Conservation (phyloP, 495 filamentous ascomycete genomes). For the Podospora appendiculata region DNA sequence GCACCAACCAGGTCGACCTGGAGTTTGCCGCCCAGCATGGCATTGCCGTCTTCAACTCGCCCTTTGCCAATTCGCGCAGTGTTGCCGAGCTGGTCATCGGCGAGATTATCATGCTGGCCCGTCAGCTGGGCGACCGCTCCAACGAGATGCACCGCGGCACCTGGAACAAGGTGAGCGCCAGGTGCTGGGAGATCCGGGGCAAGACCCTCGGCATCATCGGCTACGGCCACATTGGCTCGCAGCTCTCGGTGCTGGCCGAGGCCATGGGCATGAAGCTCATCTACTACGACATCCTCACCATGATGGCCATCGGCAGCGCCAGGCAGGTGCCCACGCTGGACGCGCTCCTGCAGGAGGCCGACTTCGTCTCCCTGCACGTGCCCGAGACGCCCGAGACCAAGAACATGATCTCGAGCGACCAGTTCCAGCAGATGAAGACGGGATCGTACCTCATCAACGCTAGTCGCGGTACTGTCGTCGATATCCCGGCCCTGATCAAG, state of each 20-base stretch:
- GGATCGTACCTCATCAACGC: conserved; percentile 96
- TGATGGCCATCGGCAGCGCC: conserved; percentile 88
- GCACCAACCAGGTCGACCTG: conserved; percentile 96
- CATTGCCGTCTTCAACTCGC: conserved; percentile 98
- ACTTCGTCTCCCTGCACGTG: conserved; percentile 93
- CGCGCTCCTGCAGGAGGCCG: conserved; percentile 65
- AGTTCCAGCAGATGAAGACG: conserved; percentile 83
- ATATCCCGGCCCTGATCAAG: conserved; percentile 86
- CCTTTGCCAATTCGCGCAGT: conserved; percentile 93
- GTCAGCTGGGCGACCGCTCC: conserved; percentile 88
- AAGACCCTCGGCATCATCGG: conserved; percentile 96
- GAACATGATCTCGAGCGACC: conserved; percentile 70
- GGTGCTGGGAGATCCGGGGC: conserved; percentile 96
- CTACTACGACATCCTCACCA: conserved; percentile 86
- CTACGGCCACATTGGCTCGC: conserved; percentile 96
- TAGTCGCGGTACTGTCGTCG: conserved; percentile 85
- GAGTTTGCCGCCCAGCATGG: conserved; percentile 85
- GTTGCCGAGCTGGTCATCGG: conserved; percentile 93
- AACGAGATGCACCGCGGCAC: conserved; percentile 90
- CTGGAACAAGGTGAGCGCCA: conserved; percentile 96
- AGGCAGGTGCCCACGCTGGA: conserved; percentile 73
- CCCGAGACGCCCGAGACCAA: conserved; percentile 87
- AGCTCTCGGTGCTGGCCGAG: conserved; percentile 92
- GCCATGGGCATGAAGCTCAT: conserved; percentile 96
- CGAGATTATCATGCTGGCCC: conserved; percentile 85